These are phyloP conservation scores for Colletotrichum eremochloae DNA, from an alignment of 2,329 filamentous ascomycete species.

Conservation along the genomic window DNA sequence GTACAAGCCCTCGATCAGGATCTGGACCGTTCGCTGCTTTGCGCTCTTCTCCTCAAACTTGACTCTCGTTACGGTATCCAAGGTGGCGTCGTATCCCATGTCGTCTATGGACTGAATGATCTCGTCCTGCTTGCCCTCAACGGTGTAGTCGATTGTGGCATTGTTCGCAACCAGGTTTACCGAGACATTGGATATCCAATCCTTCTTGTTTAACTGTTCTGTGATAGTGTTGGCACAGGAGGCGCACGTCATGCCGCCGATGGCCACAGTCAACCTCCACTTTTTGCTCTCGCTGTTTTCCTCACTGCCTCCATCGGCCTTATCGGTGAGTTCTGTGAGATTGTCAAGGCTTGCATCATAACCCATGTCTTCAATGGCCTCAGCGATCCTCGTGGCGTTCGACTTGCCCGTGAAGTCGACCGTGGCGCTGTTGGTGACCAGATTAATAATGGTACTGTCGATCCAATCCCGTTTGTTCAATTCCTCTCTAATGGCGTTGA, in stretches of 20 bases:
- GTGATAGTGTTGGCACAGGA: slow-evolving; percentile 76
- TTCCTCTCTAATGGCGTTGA: slow-evolving; percentile 71
- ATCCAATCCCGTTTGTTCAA: slow-evolving; percentile 71
- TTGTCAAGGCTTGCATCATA: slow-evolving; percentile 74
- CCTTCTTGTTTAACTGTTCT: slow-evolving; percentile 67
- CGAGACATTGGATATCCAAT: slow-evolving; percentile 65
- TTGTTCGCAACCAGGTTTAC: slow-evolving; percentile 73
- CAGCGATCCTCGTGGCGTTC: slow-evolving; percentile 51
- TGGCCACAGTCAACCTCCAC: slow-evolving; percentile 69
- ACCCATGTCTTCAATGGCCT: slow-evolving; percentile 72
- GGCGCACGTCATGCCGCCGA: slow-evolving; percentile 81
- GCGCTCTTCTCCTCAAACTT: slow-evolving; percentile 45
- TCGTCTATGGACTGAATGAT: slow-evolving; percentile 59
- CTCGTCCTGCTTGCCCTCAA: slow-evolving; percentile 39
- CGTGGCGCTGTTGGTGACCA: slow-evolving; percentile 76
- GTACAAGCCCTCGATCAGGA: slow-evolving; percentile 79
- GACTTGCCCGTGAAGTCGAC: slow-evolving; percentile 64
- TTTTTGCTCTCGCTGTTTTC: slow-evolving; percentile 24
- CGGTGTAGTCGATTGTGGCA: slow-evolving; percentile 64
- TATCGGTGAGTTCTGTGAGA: slow-evolving; percentile 58
- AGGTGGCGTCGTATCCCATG: slow-evolving; percentile 70
- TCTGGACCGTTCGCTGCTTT: slow-evolving; percentile 69
- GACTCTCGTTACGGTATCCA: slow-evolving; percentile 59
- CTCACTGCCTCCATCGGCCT: slow-evolving; percentile 56
- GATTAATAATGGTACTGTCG: slow-evolving; percentile 69